A percentile compares a stretch with the other conserved stretches of the same genome.
phyloP scores from a whole-genome alignment of 1,284 basidiomycete genomes.

The Sporisorium graminicola region DNA sequence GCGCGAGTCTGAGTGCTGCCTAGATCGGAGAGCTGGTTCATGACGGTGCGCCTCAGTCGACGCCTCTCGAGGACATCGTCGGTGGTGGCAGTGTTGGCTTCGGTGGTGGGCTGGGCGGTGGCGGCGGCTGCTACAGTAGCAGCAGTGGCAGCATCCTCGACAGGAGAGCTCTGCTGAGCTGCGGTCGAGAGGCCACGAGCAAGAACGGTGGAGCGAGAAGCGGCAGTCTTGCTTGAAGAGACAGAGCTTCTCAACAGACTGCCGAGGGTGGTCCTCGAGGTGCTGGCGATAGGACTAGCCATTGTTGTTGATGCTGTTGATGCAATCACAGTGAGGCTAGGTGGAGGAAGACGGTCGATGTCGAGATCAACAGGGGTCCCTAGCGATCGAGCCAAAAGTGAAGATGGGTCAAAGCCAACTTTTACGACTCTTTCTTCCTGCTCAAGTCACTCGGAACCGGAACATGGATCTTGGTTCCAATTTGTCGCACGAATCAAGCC shows the following conservation, averaged over 20 bases:
- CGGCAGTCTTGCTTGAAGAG: slow-evolving; percentile 8
- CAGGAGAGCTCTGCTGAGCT: slow-evolving; percentile 1
- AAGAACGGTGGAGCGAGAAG: slow-evolving; percentile 4
- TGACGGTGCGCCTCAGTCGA: slow-evolving; percentile 67
- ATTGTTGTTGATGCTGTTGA: slow-evolving; percentile 13
- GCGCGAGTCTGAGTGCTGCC: slow-evolving; percentile 82
- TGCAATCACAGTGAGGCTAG: not conserved
- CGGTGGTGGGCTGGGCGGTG: slow-evolving; percentile 1
- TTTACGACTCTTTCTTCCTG: slow-evolving; percentile 24
- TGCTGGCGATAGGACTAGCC: slow-evolving; percentile 54
- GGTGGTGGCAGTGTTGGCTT: slow-evolving; percentile 14
- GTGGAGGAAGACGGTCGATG: not conserved
- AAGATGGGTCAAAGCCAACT: not conserved
- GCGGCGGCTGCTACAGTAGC: not conserved
- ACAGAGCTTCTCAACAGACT: slow-evolving; percentile 29
- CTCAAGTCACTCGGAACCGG: slow-evolving; percentile 20
- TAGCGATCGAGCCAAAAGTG: slow-evolving; percentile 5
- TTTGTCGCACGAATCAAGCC: slow-evolving; percentile 25
- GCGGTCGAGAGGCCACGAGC: slow-evolving; percentile 25
- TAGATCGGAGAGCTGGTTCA: slow-evolving; percentile 77
- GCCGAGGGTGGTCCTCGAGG: slow-evolving; percentile 47
- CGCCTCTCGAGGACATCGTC: slow-evolving; percentile 39
- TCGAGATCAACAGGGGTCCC: too few species aligned
- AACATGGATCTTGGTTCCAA: too few species aligned
- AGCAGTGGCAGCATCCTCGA: slow-evolving; percentile 8